These are phyloP conservation scores for Hydrangea macrophylla DNA, from an alignment of 148 eudicot species.

Conservation along the genomic window DNA sequence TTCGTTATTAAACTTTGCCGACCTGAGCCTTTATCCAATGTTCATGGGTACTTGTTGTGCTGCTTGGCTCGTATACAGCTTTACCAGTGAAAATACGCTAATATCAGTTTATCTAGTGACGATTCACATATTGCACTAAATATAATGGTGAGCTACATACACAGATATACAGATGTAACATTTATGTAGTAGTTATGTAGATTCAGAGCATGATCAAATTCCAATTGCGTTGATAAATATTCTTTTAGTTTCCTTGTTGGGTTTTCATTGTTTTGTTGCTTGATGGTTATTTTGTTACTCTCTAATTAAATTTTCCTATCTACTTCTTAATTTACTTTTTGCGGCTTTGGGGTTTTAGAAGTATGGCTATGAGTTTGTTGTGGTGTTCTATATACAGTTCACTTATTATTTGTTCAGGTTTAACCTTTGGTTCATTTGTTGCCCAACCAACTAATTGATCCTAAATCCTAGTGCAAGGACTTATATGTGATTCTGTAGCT, in stretches of 20 bases:
- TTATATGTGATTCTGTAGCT: neutral
- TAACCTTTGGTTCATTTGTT: neutral
- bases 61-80: no score
- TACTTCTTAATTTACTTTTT: neutral
- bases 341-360: neutral
- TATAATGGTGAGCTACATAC: neutral
- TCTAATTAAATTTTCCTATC: neutral
- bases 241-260: neutral
- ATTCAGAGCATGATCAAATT: neutral
- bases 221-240: neutral
- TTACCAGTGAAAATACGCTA: no score
- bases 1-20: no score
- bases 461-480: neutral
- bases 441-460: neutral
- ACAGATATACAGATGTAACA: neutral
- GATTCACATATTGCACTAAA: no score
- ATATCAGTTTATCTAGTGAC: no score
- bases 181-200: neutral
- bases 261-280: neutral
- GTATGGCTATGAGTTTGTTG: neutral
- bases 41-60: no score
- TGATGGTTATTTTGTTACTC: neutral
- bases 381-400: neutral
- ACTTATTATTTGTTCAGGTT: neutral
- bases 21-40: no score